Percentiles rank a stretch among this genome's conserved stretches.
phyloP scores from a whole-genome alignment of 1,284 basidiomycete species.

The Tilletiopsis washingtonensis region DNA sequence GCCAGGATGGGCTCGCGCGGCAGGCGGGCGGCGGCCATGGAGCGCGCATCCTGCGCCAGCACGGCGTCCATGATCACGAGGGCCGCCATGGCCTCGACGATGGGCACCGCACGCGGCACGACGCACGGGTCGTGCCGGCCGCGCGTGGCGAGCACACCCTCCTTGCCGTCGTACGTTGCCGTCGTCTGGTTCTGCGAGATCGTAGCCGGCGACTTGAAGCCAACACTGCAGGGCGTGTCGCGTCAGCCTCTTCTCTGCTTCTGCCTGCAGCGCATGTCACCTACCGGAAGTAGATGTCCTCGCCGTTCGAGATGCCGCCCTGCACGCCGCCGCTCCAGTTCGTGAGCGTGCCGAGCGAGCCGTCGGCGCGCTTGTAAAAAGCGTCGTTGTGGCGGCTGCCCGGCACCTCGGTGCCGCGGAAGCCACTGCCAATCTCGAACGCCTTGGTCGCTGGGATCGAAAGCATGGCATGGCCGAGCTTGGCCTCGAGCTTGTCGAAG shows the following conservation, averaged over 20 bases:
- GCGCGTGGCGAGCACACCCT: slow-evolving; percentile 76
- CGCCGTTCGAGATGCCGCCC: slow-evolving; percentile 95
- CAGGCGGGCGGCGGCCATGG: slow-evolving; percentile 14
- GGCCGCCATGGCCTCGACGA: slow-evolving; percentile 96
- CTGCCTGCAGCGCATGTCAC: slow-evolving; percentile 16
- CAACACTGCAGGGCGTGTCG: slow-evolving; percentile 57
- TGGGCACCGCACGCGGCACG: slow-evolving; percentile 87
- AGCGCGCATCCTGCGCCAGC: slow-evolving; percentile 34
- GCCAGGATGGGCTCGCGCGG: slow-evolving; percentile 15
- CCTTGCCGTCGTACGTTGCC: slow-evolving; percentile 82
- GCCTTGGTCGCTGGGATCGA: slow-evolving; percentile 97
- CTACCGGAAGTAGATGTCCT: slow-evolving; percentile 93
- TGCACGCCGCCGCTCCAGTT: slow-evolving; percentile 98
- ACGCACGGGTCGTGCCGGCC: slow-evolving; percentile 97
- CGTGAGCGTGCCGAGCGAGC: slow-evolving; percentile 69
- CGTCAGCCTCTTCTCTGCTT: not conserved
- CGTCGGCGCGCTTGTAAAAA: slow-evolving; percentile 65
- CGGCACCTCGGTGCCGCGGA: slow-evolving; percentile 88
- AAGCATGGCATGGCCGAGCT: slow-evolving; percentile 94
- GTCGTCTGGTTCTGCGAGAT: slow-evolving; percentile 88
- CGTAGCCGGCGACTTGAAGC: slow-evolving; percentile 97
- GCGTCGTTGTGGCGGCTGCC: slow-evolving; percentile 90
- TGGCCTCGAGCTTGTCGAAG: slow-evolving; percentile 97
- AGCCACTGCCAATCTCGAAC: slow-evolving; percentile 96
- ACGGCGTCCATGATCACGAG: slow-evolving; percentile 79